Percentiles rank a stretch among this genome's conserved stretches.
phyloP scores from a whole-genome alignment of 768 basidiomycete genomes.

The Tylopilus sp. region DNA sequence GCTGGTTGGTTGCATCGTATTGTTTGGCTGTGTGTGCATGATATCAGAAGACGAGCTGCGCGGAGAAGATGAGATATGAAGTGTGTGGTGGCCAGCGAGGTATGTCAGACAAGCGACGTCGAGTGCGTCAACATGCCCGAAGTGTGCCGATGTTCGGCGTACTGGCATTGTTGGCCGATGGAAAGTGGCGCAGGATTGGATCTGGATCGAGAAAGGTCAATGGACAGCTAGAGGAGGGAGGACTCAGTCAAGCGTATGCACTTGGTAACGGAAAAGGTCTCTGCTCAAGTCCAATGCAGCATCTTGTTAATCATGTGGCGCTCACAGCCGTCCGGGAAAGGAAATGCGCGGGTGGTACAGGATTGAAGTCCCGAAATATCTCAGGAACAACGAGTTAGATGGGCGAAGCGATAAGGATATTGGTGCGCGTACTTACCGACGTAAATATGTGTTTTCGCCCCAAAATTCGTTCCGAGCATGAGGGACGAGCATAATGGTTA shows the following conservation, averaged over 20 bases:
- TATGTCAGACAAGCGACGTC: conserved; percentile 15
- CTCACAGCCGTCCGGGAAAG: conserved; percentile 11
- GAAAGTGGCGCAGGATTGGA: not conserved
- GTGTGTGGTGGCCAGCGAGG: not conserved
- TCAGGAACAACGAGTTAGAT: conserved; percentile 11
- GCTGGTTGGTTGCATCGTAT: too few relatives aligned
- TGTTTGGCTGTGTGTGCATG: not conserved
- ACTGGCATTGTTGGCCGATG: not conserved
- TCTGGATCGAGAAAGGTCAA: not conserved
- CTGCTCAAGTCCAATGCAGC: not conserved
- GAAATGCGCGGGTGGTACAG: conserved; percentile 15
- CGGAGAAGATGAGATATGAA: not conserved
- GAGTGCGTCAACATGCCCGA: not conserved
- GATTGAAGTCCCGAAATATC: conserved; percentile 18
- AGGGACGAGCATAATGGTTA: not conserved
- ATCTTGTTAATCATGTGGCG: conserved; percentile 2
- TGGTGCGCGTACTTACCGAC: not conserved
- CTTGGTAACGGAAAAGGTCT: not conserved
- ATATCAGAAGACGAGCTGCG: not conserved
- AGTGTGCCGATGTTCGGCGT: conserved; percentile 3
- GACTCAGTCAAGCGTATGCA: not conserved
- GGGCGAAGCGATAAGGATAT: not conserved
- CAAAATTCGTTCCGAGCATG: conserved; percentile 1
- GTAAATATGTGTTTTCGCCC: not conserved
- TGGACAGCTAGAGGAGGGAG: not conserved